phyloP scores from a whole-genome alignment of 2,329 filamentous ascomycete species.

The Phoma sp. region DNA sequence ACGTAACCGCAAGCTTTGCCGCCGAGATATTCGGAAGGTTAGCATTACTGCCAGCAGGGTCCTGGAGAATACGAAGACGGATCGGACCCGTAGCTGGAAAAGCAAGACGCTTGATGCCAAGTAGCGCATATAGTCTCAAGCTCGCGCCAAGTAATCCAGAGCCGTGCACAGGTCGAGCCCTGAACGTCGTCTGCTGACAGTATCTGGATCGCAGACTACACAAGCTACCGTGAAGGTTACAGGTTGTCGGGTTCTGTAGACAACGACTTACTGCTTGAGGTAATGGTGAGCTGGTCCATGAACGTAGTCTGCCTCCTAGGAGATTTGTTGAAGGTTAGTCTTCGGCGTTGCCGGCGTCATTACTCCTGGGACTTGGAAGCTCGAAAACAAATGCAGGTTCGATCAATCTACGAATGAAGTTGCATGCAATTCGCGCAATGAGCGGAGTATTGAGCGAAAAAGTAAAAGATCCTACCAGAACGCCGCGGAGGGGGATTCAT shows the following conservation, averaged over 20 bases:
- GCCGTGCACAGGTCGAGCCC: neutral
- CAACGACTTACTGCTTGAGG: neutral
- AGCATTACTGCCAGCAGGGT: neutral
- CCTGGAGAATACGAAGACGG: neutral
- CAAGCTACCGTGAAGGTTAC: neutral
- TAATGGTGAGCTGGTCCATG: neutral
- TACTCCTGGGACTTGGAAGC: neutral
- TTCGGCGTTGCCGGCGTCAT: neutral
- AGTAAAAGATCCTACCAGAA: conserved; percentile 1
- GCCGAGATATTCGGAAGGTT: neutral
- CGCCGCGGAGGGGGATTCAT: conserved; percentile 5
- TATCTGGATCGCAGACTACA: neutral
- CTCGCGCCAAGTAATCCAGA: conserved; percentile 4
- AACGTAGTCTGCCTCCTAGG: neutral
- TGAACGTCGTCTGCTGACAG: neutral
- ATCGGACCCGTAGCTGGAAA: neutral
- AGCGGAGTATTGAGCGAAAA: neutral
- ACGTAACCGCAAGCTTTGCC: neutral
- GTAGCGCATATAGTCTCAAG: neutral
- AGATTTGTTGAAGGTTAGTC: neutral
- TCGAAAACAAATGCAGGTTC: neutral
- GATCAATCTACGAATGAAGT: neutral
- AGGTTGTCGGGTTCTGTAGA: neutral
- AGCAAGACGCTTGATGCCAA: conserved; percentile 2
- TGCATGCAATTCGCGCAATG: neutral